Evolutionary conservation across 371 early-diverging fungal species (phyloP), one percentile per base, ranked within the genome.

Genomic region (Mortierella sp.): DNA sequence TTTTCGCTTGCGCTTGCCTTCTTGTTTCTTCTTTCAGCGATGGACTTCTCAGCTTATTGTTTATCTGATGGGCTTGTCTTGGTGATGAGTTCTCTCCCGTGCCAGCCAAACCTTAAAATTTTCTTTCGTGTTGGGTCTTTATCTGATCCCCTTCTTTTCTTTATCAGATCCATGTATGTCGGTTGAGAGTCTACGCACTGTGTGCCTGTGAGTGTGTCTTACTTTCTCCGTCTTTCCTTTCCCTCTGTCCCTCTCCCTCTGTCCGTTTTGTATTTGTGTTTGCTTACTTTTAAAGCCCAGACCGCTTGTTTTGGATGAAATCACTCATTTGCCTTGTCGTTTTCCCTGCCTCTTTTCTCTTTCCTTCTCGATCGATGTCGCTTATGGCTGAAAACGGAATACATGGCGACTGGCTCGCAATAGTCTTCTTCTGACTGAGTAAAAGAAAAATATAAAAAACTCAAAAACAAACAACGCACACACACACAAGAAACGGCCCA

Each of bases 81-180:
- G 44, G 44, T 46, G n/a, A 28, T 71, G 44, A 16, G n/a, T 71
- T 71, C 46, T 71, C 48, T 71, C 48, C 48, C 71, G 44, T 48
- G 48, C 44, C 46, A 46, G 31, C 67, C 10, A 71, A 71, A 43
- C 28, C 6, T 28, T 19, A 71, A 71, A 71, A 19, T 71, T 48
- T 28, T 71, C 64, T 16, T 2, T 64, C 24, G 54, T 54, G 21
- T 21, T 54, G 13, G 24, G 24, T 19, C 40, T 64, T 64, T 64
- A 64, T 64, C 67, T 21, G 67, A 64, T 64, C 67, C 67, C 37
- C 14, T 34, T 11, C 26, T 59, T 59, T 28, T 64, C n/a, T 37
- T 64, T 64, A 64, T 37, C 67, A 24, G 67, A 64, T 37, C 67
- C 67, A 31, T 64, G 67, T 21, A 34, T 24, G 5, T n/a, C 43